phyloP scores from a whole-genome alignment of 2,329 filamentous ascomycete species.

The Fusarium pseudonygamai region DNA sequence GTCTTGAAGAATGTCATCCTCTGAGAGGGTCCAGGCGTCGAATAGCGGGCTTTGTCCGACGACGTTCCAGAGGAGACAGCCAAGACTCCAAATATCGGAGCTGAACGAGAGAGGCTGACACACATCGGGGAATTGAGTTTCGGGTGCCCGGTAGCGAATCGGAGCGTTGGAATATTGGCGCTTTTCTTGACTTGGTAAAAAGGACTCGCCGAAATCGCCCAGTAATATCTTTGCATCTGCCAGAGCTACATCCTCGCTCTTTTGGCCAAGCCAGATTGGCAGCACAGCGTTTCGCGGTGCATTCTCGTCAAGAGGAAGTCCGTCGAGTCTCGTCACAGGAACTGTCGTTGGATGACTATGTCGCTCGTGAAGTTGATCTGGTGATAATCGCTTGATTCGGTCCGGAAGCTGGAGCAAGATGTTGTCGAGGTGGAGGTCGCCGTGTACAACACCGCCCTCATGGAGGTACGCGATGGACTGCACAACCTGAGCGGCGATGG shows the following conservation, averaged over 20 bases:
- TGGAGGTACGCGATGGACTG: constrained; percentile 34
- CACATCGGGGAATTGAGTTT: constrained; percentile 31
- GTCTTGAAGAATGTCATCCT: constrained; percentile 34
- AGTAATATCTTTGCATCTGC: constrained; percentile 32
- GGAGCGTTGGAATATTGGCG: constrained; percentile 34
- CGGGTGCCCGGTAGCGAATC: constrained; percentile 31
- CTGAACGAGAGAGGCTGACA: constrained; percentile 31
- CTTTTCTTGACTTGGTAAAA: constrained; percentile 21
- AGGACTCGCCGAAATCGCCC: constrained; percentile 37
- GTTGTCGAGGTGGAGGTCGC: constrained; percentile 37
- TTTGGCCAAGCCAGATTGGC: constrained; percentile 34
- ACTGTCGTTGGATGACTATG: constrained; percentile 26
- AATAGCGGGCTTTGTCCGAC: constrained; percentile 34
- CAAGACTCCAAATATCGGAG: constrained; percentile 37
- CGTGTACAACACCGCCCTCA: constrained; percentile 33
- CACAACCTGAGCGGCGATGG: constrained; percentile 35
- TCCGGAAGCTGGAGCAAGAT: constrained; percentile 34
- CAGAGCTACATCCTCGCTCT: constrained; percentile 30
- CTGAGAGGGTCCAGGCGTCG: constrained; percentile 32
- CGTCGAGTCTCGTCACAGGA: constrained; percentile 34
- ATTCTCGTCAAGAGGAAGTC: constrained; percentile 30
- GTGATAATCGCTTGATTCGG: constrained; percentile 14
- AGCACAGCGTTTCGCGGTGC: constrained; percentile 30
- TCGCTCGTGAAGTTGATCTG: constrained; percentile 30
- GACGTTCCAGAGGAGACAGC: constrained; percentile 34